Evolutionary conservation across 345 rosid genomes (phyloP).

Genomic region (Pelargonium nanum): DNA sequence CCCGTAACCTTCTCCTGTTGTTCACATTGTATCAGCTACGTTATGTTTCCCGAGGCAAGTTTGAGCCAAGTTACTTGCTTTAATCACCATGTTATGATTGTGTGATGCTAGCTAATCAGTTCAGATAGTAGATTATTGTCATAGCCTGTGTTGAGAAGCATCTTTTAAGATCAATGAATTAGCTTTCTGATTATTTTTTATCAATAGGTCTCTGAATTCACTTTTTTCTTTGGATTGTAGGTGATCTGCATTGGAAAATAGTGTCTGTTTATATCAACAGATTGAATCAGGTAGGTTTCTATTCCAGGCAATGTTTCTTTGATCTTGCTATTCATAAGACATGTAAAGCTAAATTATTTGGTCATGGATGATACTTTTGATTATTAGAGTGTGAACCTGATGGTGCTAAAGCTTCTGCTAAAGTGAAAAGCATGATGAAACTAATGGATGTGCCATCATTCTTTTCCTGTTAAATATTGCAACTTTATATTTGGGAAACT

Average conservation of each 20-base stretch:
- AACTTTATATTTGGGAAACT: slow-evolving; percentile 26
- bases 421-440: slow-evolving; percentile 22
- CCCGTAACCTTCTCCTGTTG: too few relatives aligned
- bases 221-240: slow-evolving; percentile 34
- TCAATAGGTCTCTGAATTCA: not conserved
- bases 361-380: slow-evolving; percentile 21
- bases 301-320: not conserved
- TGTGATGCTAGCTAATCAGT: too few relatives aligned
- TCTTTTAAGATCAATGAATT: too few relatives aligned
- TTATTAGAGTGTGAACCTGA: slow-evolving; percentile 17
- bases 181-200: not conserved
- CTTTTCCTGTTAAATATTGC: slow-evolving; percentile 8
- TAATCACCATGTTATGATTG: too few relatives aligned
- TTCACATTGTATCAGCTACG: too few relatives aligned
- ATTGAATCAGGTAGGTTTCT: slow-evolving; percentile 50
- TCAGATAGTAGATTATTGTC: too few relatives aligned
- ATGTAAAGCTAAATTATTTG: slow-evolving; percentile 27
- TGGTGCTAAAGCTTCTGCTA: slow-evolving; percentile 11
- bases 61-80: too few relatives aligned
- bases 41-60: too few relatives aligned
- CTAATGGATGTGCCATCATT: slow-evolving; percentile 14
- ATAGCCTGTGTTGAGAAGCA: too few relatives aligned
- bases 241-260: slow-evolving; percentile 92
- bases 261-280: slow-evolving; percentile 85
- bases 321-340: slow-evolving; percentile 3